A percentile compares a stretch with the other conserved stretches of the same genome.
Conservation (phyloP, 495 filamentous ascomycete genomes). For the Cercophora sp. region DNA sequence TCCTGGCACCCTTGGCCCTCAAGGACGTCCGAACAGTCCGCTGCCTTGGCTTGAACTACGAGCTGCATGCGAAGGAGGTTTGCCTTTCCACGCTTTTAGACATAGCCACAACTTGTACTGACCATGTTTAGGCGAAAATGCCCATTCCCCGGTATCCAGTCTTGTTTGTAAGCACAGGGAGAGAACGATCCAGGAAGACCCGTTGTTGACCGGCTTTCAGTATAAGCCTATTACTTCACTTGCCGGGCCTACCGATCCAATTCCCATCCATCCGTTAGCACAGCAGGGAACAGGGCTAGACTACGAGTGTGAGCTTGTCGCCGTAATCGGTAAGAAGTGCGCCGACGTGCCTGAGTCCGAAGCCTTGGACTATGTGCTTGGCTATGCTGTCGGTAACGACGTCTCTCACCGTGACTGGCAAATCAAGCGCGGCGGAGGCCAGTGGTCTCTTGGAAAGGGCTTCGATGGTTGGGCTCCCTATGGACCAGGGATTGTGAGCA, state of each 20-base stretch:
- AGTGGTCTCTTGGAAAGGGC: slow-evolving; percentile 79
- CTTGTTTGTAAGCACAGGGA: slow-evolving; percentile 40
- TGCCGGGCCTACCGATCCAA: slow-evolving; percentile 63
- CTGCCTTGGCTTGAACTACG: slow-evolving; percentile 80
- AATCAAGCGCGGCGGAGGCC: slow-evolving; percentile 69
- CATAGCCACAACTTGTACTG: no score
- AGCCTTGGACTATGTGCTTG: slow-evolving; percentile 72
- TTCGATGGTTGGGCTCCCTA: slow-evolving; percentile 89
- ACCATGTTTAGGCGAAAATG: slow-evolving; percentile 52
- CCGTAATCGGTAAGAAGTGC: slow-evolving; percentile 69
- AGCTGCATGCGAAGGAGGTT: slow-evolving; percentile 72
- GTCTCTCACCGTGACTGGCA: slow-evolving; percentile 84
- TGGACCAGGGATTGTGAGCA: slow-evolving; percentile 74
- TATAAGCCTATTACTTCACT: slow-evolving; percentile 78
- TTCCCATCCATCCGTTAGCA: slow-evolving; percentile 59
- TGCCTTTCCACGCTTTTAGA: background rate
- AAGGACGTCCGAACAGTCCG: slow-evolving; percentile 70
- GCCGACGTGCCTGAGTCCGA: slow-evolving; percentile 60
- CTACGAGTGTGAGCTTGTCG: slow-evolving; percentile 82
- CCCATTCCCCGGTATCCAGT: slow-evolving; percentile 73
- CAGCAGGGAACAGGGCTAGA: slow-evolving; percentile 61
- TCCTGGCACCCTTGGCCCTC: slow-evolving; percentile 65
- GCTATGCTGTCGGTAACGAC: slow-evolving; percentile 80
- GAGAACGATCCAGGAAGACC: background rate
- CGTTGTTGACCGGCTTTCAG: no score